Conservation (phyloP, 768 basidiomycete genomes). For the Suillus fuscotomentosus region DNA sequence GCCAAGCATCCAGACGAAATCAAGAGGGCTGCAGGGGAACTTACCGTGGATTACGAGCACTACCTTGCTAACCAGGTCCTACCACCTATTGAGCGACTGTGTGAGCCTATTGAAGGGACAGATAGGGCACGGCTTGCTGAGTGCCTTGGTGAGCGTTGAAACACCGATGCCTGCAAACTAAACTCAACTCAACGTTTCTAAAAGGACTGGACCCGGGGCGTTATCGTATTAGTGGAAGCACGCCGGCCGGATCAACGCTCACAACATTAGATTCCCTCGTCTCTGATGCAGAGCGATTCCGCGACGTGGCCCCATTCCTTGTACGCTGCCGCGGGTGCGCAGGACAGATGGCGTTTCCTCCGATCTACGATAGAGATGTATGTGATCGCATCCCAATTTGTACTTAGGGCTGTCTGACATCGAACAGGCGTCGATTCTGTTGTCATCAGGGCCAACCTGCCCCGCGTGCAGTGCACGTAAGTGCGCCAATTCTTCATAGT, state of each 20-base stretch:
- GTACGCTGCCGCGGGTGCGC: constrained; percentile 80
- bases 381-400: constrained; percentile 13
- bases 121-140: constrained; percentile 91
- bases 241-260: constrained; percentile 64
- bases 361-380: constrained; percentile 61
- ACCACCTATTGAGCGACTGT: constrained; percentile 92
- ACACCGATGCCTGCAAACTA: constrained; percentile 1
- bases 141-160: constrained; percentile 71
- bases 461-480: constrained; percentile 51
- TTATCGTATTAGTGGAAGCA: constrained; percentile 42
- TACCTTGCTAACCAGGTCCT: constrained; percentile 91
- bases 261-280: constrained; percentile 85
- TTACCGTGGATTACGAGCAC: constrained; percentile 87
- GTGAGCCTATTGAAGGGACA: constrained; percentile 95
- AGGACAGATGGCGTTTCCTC: constrained; percentile 52
- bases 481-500: too few relatives aligned
- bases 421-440: constrained; percentile 61
- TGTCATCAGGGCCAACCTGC: constrained; percentile 66
- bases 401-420: constrained; percentile 3
- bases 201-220: constrained; percentile 62
- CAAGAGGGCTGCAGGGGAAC: constrained; percentile 55
- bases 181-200: background rate
- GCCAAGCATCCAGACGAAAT: constrained; percentile 95
- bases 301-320: constrained; percentile 65
- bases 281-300: constrained; percentile 86